phyloP scores from a whole-genome alignment of 768 basidiomycete species.

The Pleurotus tuber-regium region DNA sequence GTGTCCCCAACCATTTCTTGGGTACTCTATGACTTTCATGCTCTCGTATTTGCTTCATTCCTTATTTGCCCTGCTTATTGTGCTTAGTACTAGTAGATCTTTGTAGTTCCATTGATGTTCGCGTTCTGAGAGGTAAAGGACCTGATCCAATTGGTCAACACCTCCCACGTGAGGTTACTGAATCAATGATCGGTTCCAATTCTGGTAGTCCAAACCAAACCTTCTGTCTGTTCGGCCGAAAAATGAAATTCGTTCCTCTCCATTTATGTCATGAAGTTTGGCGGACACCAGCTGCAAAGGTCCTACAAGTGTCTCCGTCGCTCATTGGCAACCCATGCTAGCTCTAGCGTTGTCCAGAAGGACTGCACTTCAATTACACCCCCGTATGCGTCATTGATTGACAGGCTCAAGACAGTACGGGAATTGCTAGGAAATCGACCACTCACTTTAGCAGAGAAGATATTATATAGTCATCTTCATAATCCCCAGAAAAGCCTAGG shows the following conservation, averaged over 20 bases:
- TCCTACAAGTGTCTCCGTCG: conserved; percentile 4
- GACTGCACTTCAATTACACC: conserved; percentile 71
- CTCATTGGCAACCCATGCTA: conserved; percentile 27
- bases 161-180: background rate
- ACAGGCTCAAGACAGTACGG: conserved; percentile 70
- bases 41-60: no score
- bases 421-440: conserved; percentile 65
- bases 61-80: no score
- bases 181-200: background rate
- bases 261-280: background rate
- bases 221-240: conserved; percentile 5
- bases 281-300: background rate
- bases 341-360: conserved; percentile 30
- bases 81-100: no score
- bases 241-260: conserved; percentile 2
- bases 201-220: background rate
- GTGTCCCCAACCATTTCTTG: no score
- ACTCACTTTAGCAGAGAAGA: conserved; percentile 95
- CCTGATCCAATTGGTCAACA: background rate
- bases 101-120: no score
- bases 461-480: conserved; percentile 88
- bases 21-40: no score
- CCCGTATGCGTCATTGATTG: conserved; percentile 70
- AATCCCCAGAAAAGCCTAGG: conserved; percentile 73
- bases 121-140: no score